Conservation (phyloP, 2,329 filamentous ascomycete species). For the Mycosphaerelloides madeirae region DNA sequence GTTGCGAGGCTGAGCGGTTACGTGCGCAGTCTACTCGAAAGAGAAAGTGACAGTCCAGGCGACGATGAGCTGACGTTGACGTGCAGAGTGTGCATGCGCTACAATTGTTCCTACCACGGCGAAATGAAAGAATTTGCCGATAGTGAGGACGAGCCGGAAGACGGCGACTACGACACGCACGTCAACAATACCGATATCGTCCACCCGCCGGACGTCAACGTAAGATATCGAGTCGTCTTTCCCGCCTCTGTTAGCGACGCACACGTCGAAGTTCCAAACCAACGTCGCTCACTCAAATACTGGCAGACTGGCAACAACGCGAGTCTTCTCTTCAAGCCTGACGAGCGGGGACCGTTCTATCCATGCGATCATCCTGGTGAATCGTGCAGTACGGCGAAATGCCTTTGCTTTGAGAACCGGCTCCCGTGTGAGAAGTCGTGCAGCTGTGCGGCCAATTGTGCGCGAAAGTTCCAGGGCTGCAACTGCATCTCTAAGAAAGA, state of each 20-base stretch:
- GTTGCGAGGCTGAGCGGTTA: conserved; percentile 31
- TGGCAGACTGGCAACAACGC: conserved; percentile 16
- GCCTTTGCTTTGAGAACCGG: conserved; percentile 57
- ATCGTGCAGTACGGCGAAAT: conserved; percentile 58
- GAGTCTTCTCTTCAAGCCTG: conserved; percentile 9
- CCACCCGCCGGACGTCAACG: conserved; percentile 29
- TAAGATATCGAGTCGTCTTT: conserved; percentile 25
- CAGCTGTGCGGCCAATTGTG: conserved; percentile 58
- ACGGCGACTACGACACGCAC: conserved; percentile 12
- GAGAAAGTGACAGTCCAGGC: background rate
- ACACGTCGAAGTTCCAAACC: background rate
- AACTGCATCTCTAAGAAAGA: conserved; percentile 27
- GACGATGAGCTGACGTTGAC: conserved; percentile 18
- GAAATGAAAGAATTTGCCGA: conserved; percentile 32
- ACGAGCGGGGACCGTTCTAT: conserved; percentile 53
- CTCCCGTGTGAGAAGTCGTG: conserved; percentile 72
- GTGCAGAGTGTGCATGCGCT: conserved; percentile 28
- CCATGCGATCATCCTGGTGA: conserved; percentile 64
- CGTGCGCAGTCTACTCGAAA: conserved; percentile 11
- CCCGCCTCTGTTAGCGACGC: conserved; percentile 10
- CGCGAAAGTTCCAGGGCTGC: conserved; percentile 45
- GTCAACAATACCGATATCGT: conserved; percentile 30
- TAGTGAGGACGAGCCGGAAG: conserved; percentile 8
- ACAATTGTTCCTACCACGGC: conserved; percentile 39
- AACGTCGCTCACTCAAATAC: conserved; percentile 11